Percentiles rank a stretch among this genome's conserved stretches.
phyloP scores from a whole-genome alignment of 148 eudicot species.

The Spergularia marina region DNA sequence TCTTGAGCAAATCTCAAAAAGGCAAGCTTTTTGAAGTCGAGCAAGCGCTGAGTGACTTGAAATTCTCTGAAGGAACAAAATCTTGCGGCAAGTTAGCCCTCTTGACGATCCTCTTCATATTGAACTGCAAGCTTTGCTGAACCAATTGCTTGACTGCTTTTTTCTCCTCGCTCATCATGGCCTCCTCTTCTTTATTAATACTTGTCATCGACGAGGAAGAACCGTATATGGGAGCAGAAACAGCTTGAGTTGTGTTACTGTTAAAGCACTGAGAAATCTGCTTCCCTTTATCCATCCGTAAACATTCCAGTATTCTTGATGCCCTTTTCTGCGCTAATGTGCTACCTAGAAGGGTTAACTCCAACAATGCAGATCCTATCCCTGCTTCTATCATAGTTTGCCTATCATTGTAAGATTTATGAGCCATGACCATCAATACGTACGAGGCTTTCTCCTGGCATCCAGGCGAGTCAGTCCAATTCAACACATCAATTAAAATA shows the following conservation, averaged over 20 bases:
- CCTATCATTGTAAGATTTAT: constrained; percentile 69
- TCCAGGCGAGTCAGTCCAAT: constrained; percentile 78
- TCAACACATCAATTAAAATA: constrained; percentile 64
- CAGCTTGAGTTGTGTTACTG: constrained; percentile 30
- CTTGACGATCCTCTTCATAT: constrained; percentile 81
- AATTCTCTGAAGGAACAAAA: constrained; percentile 78
- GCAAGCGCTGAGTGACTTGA: constrained; percentile 61
- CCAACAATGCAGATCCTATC: constrained; percentile 63
- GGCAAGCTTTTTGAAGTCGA: constrained; percentile 97
- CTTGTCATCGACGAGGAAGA: constrained; percentile 33
- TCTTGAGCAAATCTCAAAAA: constrained; percentile 45
- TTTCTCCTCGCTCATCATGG: constrained; percentile 75
- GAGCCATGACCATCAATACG: constrained; percentile 89
- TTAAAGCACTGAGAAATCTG: constrained; percentile 46
- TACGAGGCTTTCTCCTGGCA: constrained; percentile 91
- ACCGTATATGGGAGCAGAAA: constrained; percentile 72
- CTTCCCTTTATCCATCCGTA: constrained; percentile 78
- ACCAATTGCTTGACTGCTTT: constrained; percentile 88
- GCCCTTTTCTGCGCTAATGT: constrained; percentile 89
- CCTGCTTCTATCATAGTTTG: constrained; percentile 83
- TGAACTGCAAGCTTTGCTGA: constrained; percentile 86
- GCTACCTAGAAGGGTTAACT: constrained; percentile 82
- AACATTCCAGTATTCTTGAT: constrained; percentile 74
- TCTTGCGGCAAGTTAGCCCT: constrained; percentile 93
- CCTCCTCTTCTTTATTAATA: constrained; percentile 43